These are phyloP conservation scores for Yamadazyma kitorensis DNA, from an alignment of 805 yeast species.

Conservation along the genomic window DNA sequence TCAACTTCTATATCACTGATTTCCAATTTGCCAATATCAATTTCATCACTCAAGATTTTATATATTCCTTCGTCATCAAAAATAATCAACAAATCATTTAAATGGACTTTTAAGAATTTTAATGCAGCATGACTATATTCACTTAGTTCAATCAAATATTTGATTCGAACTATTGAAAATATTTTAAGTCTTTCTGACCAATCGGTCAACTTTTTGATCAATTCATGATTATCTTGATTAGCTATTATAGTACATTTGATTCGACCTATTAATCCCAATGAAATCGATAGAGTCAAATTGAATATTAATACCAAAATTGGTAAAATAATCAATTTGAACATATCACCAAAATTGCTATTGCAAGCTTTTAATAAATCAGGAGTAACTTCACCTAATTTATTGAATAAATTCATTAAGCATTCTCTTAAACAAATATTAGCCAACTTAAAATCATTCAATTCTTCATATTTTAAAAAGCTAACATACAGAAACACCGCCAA, in stretches of 20 bases:
- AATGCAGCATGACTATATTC: slow-evolving; percentile 1
- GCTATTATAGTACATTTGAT: slow-evolving; percentile 5
- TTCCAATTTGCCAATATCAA: neutral
- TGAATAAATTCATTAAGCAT: slow-evolving; percentile 1
- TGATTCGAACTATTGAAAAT: slow-evolving; percentile 5
- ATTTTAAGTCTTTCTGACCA: slow-evolving; percentile 5
- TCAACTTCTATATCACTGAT: slow-evolving; percentile 1
- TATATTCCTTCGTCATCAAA: slow-evolving; percentile 12
- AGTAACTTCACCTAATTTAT: slow-evolving; percentile 4
- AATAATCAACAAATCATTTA: slow-evolving; percentile 5
- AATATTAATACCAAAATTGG: slow-evolving; percentile 6
- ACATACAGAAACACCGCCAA: slow-evolving; percentile 3
- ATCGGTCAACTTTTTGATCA: neutral
- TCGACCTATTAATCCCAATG: slow-evolving; percentile 2
- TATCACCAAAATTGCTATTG: slow-evolving; percentile 2
- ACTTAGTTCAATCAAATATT: slow-evolving; percentile 6
- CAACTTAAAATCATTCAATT: neutral
- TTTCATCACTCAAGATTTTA: slow-evolving; percentile 5
- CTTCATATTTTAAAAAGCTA: slow-evolving; percentile 5
- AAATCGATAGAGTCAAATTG: slow-evolving; percentile 3
- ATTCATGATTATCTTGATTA: neutral
- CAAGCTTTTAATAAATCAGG: neutral
- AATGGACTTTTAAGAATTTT: slow-evolving; percentile 6
- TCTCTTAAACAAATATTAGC: slow-evolving; percentile 3
- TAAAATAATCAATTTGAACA: slow-evolving; percentile 5